Evolutionary conservation across 176 grass and related monocot genomes (phyloP).

Genomic region (Oryza coarctata): DNA sequence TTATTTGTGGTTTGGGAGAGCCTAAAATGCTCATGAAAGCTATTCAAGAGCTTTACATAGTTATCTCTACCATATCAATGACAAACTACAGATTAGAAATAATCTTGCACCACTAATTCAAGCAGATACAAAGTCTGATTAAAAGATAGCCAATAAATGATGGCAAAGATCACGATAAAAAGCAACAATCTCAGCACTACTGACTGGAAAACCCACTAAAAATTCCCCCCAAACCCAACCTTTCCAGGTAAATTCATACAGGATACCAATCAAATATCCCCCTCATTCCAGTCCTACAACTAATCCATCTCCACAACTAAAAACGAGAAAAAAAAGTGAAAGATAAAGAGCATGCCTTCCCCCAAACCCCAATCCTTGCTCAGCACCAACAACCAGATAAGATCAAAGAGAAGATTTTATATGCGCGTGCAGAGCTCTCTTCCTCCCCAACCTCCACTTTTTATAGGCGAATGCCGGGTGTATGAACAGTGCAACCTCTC

Average conservation of each 20-base stretch:
- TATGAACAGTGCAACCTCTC: not conserved
- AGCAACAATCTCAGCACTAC: not conserved
- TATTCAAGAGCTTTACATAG: not conserved
- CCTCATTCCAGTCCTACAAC: not conserved
- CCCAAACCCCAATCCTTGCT: not conserved
- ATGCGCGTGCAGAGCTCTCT: not conserved
- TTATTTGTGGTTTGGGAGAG: not conserved
- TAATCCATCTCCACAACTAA: not conserved
- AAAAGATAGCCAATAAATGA: not conserved
- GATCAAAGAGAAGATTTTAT: not conserved
- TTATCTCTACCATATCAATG: not conserved
- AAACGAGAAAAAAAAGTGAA: not conserved
- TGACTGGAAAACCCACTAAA: not conserved
- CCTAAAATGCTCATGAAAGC: not conserved
- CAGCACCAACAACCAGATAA: not conserved
- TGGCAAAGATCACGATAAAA: not conserved
- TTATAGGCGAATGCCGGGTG: conserved; percentile 38
- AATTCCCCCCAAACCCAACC: not conserved
- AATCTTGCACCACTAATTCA: not conserved
- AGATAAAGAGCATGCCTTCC: conserved; percentile 34
- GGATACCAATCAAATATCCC: not conserved
- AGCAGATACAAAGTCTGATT: not conserved
- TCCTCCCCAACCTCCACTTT: conserved; percentile 2
- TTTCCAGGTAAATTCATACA: not conserved
- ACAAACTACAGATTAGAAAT: not conserved